Conservation (phyloP, 2,329 filamentous ascomycete genomes). For the Cryphonectria nitschkei region DNA sequence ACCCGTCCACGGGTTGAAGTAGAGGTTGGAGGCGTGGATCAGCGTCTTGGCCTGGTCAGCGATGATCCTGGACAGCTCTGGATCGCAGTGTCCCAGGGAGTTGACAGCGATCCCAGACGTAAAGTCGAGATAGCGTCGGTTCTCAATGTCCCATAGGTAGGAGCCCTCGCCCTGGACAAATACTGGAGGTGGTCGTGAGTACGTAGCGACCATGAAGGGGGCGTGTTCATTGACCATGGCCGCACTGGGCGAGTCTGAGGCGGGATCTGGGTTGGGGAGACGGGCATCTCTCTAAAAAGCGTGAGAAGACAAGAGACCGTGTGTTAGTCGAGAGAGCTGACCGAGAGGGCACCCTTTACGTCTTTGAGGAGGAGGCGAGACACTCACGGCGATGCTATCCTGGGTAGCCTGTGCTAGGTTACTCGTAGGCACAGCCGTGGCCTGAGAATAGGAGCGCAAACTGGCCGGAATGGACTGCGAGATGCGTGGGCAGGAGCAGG, state of each 20-base stretch:
- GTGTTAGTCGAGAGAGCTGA: slow-evolving; percentile 8
- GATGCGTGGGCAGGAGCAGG: slow-evolving; percentile 4
- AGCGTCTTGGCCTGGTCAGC: slow-evolving; percentile 79
- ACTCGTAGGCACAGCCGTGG: slow-evolving; percentile 41
- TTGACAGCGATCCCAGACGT: slow-evolving; percentile 97
- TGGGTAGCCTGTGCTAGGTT: slow-evolving; percentile 41
- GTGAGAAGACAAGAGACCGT: neutral
- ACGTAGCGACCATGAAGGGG: slow-evolving; percentile 94
- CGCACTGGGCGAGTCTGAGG: slow-evolving; percentile 69
- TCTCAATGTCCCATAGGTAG: slow-evolving; percentile 88
- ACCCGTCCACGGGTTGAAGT: slow-evolving; percentile 96
- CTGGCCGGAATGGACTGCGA: slow-evolving; percentile 17
- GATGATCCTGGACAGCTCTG: slow-evolving; percentile 74
- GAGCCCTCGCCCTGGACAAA: slow-evolving; percentile 88
- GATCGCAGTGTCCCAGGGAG: slow-evolving; percentile 86
- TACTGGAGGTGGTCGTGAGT: slow-evolving; percentile 85
- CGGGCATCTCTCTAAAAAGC: slow-evolving; percentile 37
- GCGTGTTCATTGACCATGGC: slow-evolving; percentile 75
- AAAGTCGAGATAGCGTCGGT: slow-evolving; percentile 88
- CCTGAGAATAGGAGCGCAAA: slow-evolving; percentile 39
- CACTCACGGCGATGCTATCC: slow-evolving; percentile 41
- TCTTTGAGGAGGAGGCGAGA: slow-evolving; percentile 7
- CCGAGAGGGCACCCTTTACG: neutral
- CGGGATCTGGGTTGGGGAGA: slow-evolving; percentile 71
- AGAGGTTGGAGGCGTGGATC: slow-evolving; percentile 92